Conservation (phyloP, 768 basidiomycete species). For the Dictyophora rubrovolvata region DNA sequence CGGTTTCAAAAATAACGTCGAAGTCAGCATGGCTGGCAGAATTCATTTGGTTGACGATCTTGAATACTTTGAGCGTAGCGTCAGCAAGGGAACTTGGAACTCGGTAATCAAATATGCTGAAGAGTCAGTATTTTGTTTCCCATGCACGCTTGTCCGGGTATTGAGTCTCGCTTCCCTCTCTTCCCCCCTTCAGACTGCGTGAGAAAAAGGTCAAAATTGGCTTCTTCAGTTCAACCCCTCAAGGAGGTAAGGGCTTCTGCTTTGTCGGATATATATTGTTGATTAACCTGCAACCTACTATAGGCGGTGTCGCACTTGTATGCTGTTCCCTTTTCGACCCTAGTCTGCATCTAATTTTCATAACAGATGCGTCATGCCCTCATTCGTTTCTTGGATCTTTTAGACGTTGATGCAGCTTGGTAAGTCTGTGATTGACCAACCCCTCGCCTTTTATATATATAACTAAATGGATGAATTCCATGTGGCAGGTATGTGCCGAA, state of each 20-base stretch:
- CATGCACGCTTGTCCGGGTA: background rate
- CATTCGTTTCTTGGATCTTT: slow-evolving; percentile 68
- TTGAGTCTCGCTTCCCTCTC: too few relatives aligned
- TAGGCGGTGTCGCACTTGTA: slow-evolving; percentile 89
- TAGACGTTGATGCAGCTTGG: slow-evolving; percentile 81
- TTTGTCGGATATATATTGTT: slow-evolving; percentile 7
- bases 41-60: slow-evolving; percentile 81
- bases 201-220: slow-evolving; percentile 83
- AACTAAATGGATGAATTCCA: slow-evolving; percentile 7
- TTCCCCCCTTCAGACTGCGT: slow-evolving; percentile 35
- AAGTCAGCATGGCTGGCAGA: slow-evolving; percentile 78
- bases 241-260: slow-evolving; percentile 55
- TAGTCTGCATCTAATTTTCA: slow-evolving; percentile 1
- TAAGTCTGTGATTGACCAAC: slow-evolving; percentile 31
- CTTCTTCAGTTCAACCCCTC: slow-evolving; percentile 93
- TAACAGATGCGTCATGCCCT: slow-evolving; percentile 85
- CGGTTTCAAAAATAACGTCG: slow-evolving; percentile 76
- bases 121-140: slow-evolving; percentile 27
- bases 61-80: slow-evolving; percentile 64
- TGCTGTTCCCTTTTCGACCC: slow-evolving; percentile 23
- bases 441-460: background rate
- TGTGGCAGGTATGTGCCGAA: slow-evolving; percentile 71
- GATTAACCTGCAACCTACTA: slow-evolving; percentile 10
- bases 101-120: slow-evolving; percentile 73
- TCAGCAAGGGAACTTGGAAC: slow-evolving; percentile 68